Conservation (phyloP, 352 stramenopile species). For the Phytophthora ramorum region DNA sequence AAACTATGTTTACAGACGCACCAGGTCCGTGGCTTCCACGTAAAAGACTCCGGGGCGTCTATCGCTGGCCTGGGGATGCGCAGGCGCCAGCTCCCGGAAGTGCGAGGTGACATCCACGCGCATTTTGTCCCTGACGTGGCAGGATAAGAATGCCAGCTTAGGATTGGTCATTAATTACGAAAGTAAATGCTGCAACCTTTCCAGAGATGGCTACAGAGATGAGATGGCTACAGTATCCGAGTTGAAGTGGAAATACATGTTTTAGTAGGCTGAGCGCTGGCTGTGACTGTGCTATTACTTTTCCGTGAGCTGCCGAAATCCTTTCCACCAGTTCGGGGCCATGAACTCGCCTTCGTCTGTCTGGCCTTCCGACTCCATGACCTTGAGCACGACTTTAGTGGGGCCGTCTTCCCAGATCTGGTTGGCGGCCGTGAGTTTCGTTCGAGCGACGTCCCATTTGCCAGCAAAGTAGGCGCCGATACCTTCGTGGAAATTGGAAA, state of each 20-base stretch:
- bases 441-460: slow-evolving; percentile 89
- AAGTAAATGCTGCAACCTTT: slow-evolving; percentile 10
- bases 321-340: slow-evolving; percentile 91
- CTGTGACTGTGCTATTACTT: slow-evolving; percentile 70
- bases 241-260: slow-evolving; percentile 25
- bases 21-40: slow-evolving; percentile 41
- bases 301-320: slow-evolving; percentile 92
- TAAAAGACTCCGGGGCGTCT: slow-evolving; percentile 20
- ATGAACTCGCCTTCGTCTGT: slow-evolving; percentile 65
- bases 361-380: slow-evolving; percentile 91
- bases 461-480: slow-evolving; percentile 94
- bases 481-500: slow-evolving; percentile 91
- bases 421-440: slow-evolving; percentile 88
- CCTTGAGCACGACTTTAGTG: slow-evolving; percentile 92
- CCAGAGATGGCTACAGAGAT: slow-evolving; percentile 5
- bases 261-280: slow-evolving; percentile 10
- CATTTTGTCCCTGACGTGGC: slow-evolving; percentile 27
- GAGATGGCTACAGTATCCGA: slow-evolving; percentile 3
- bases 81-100: slow-evolving; percentile 47
- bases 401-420: slow-evolving; percentile 91
- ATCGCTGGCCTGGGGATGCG: background rate
- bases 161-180: slow-evolving; percentile 22
- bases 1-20: slow-evolving; percentile 15
- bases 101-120: slow-evolving; percentile 43
- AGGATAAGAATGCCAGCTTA: slow-evolving; percentile 3